Base-by-base conservation (phyloP, 2,329 filamentous ascomycete species). In the Aspergillus sp. region DNA sequence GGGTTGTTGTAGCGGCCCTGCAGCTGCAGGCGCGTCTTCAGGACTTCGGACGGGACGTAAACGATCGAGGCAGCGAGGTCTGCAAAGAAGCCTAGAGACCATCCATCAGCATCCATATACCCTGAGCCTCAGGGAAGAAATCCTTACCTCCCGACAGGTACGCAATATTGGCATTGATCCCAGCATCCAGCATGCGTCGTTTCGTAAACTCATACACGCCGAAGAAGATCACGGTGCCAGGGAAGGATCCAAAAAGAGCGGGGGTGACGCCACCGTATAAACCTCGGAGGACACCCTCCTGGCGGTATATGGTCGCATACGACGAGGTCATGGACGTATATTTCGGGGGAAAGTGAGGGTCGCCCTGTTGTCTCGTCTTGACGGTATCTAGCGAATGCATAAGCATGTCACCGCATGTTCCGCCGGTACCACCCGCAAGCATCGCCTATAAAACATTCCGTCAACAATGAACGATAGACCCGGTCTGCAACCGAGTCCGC, bases 351-450 rank as follows among this genome's bases (percentile, higher is more conserved):
- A 96, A 83, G 69, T 94, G 88, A 42, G 93, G 92, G 67, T 97
- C 94, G 66, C 93, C 94, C 75, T 99, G 94, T 72, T 99, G 95
- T 63, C 94, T 85, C 44, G 94, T 99, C 77, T 99, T 99, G 65
- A 99, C 94, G 1, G 94, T 99, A 73, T 99, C 94, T 67, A 99
- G 83, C 43, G 93, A 97, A 77, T 99, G 94, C 94, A 99, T 99
- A 61, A 99, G 79, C 82, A 99, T 88, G 73, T 99, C 94, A 54
- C 95, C 94, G 51, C 88, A 95, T 14, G 89, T 92, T 49, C 94
- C 94, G 67, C 95, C 94, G 49, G 95, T 79, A 55, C 93, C 94
- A 67, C 94, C 94, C 31, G 94, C 94, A 66, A 99, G 81, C 92
- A 97, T 99, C 70, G 89, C 87, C 91, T 96, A 64, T 56, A 45